Conservation (phyloP, 345 rosid species). For the Draba incana region DNA sequence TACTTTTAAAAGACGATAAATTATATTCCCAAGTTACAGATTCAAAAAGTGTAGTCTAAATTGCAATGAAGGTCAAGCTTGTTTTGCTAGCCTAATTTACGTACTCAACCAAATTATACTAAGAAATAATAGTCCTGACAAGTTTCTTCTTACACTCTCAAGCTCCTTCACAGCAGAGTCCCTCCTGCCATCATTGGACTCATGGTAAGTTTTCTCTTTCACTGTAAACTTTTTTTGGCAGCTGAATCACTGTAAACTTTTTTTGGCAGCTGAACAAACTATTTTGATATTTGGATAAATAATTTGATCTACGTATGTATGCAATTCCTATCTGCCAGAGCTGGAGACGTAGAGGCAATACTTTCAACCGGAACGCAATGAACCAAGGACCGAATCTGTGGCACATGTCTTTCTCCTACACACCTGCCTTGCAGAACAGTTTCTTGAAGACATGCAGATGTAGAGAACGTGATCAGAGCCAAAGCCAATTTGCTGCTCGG, state of each 20-base stretch:
- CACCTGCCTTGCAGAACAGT: conserved; percentile 92
- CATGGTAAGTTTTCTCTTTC: conserved; percentile 62
- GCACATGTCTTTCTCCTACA: conserved; percentile 98
- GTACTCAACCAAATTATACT: too few species aligned
- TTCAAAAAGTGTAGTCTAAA: too few species aligned
- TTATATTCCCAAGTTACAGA: too few species aligned
- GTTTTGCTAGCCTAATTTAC: too few species aligned
- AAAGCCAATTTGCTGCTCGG: conserved; percentile 89
- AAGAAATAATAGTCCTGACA: too few species aligned
- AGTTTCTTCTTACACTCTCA: conserved; percentile 90
- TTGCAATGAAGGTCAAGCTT: too few species aligned
- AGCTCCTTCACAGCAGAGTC: conserved; percentile 79
- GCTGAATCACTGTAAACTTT: too few species aligned
- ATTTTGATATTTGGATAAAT: neutral
- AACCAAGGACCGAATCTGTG: conserved; percentile 84
- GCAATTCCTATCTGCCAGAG: conserved; percentile 97
- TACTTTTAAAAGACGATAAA: too few species aligned
- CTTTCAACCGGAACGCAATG: conserved; percentile 93
- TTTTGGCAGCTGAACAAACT: neutral
- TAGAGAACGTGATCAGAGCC: conserved; percentile 68
- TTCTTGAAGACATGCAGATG: conserved; percentile 94
- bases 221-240: too few species aligned
- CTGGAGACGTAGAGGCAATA: conserved; percentile 95
- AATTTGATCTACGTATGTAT: conserved; percentile 2
- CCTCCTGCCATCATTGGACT: conserved; percentile 92